Conservation (phyloP, 108 stramenopile genomes). For the Hondaea fermentalgiana region DNA sequence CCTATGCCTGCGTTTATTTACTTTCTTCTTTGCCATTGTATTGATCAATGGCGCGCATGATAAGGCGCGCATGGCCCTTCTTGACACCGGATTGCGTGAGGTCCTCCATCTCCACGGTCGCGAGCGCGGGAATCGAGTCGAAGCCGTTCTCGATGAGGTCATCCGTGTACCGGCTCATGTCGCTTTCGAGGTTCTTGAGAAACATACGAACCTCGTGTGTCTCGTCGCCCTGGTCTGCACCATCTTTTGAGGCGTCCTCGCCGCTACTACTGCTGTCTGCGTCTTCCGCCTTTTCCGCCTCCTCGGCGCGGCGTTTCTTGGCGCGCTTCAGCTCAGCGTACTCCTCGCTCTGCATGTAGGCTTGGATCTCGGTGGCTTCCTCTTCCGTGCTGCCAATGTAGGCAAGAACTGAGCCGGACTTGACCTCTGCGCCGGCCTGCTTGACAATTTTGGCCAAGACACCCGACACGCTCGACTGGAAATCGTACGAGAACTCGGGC, state of each 20-base stretch:
- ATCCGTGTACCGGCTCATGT: background rate
- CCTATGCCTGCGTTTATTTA: too few species aligned
- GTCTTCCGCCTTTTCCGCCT: background rate
- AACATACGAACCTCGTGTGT: background rate
- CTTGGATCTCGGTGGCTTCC: background rate
- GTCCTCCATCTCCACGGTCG: background rate
- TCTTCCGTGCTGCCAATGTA: background rate
- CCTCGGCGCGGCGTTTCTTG: background rate
- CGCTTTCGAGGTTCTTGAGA: background rate
- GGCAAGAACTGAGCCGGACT: background rate
- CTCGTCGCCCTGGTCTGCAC: background rate
- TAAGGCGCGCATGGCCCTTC: background rate
- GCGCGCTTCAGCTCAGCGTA: background rate
- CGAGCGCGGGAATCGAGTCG: background rate
- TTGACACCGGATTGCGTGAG: background rate
- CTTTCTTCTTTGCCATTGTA: background rate
- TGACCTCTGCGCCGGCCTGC: background rate
- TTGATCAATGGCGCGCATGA: background rate
- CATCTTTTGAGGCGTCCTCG: background rate
- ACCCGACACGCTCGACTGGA: background rate
- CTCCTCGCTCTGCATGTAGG: background rate
- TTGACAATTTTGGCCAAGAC: background rate
- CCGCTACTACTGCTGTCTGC: too few species aligned
- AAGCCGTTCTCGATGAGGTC: background rate
- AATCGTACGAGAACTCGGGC: background rate